Evolutionary conservation across 2,329 filamentous ascomycete species (phyloP).

Genomic region (Tolypocladium tropicale): DNA sequence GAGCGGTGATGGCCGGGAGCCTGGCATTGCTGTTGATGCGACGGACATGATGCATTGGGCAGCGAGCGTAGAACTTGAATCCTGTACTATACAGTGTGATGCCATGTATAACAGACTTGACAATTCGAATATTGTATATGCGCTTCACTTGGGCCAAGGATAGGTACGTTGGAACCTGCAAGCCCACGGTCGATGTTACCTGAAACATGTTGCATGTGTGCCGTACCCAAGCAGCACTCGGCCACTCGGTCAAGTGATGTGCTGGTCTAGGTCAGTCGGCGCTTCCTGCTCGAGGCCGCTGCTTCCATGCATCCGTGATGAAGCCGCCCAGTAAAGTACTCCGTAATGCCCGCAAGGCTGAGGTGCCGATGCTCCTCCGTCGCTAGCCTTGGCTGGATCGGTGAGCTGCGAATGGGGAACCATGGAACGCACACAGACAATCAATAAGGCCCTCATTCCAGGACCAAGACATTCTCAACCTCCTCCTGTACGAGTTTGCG

Average conservation of each 20-base stretch:
- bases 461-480: neutral
- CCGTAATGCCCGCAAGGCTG: no score
- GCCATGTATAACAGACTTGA: neutral
- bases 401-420: no score
- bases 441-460: neutral
- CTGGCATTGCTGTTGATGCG: slow-evolving; percentile 39
- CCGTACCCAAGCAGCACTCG: no score
- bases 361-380: no score
- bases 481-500: neutral
- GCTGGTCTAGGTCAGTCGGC: no score
- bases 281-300: no score
- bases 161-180: no score
- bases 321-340: no score
- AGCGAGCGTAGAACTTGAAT: neutral
- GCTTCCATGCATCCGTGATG: no score
- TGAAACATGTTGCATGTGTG: neutral
- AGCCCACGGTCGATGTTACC: neutral
- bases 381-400: no score
- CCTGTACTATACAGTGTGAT: neutral
- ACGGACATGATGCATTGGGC: slow-evolving; percentile 12
- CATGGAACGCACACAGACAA: no score
- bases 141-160: neutral
- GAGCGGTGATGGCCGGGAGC: slow-evolving; percentile 49
- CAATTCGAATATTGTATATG: neutral
- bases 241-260: no score